Percentiles rank a stretch among this genome's conserved stretches.
Conservation (phyloP, 306 rosid species). For the Hippophae gyantsensis region DNA sequence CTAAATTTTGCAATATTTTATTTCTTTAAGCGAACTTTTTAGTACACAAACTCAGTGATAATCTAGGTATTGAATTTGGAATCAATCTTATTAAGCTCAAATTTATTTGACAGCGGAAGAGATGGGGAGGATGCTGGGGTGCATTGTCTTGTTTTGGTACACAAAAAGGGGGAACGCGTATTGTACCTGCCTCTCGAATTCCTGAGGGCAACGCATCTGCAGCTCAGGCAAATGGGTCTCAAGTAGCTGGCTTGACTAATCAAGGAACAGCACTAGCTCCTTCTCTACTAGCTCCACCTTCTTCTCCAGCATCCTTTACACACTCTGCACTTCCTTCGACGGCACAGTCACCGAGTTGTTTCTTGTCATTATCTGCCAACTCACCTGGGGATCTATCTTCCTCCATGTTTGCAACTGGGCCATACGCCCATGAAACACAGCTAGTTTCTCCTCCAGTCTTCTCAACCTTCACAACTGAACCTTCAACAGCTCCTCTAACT, state of each 20-base stretch:
- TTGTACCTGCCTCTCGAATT: slow-evolving; percentile 81
- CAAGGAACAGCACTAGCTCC: slow-evolving; percentile 61
- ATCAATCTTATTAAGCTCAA: slow-evolving; percentile 8
- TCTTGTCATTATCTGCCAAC: slow-evolving; percentile 77
- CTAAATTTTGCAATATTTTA: too few species aligned
- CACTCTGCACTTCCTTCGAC: slow-evolving; percentile 94
- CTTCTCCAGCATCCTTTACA: slow-evolving; percentile 93
- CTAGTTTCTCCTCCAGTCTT: slow-evolving; percentile 94
- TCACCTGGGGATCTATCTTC: slow-evolving; percentile 97
- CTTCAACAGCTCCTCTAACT: slow-evolving; percentile 94
- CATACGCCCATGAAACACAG: slow-evolving; percentile 91
- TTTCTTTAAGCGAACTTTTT: too few species aligned
- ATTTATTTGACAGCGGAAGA: slow-evolving; percentile 60
- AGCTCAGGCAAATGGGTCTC: slow-evolving; percentile 79
- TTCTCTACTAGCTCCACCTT: slow-evolving; percentile 81
- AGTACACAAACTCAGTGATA: too few species aligned
- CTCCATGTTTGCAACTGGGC: slow-evolving; percentile 86
- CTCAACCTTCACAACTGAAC: slow-evolving; percentile 96
- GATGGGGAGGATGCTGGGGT: slow-evolving; percentile 97
- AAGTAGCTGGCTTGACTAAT: slow-evolving; percentile 47
- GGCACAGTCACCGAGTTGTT: slow-evolving; percentile 81
- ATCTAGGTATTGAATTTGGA: neutral
- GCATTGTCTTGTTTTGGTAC: slow-evolving; percentile 81
- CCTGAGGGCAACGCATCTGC: slow-evolving; percentile 62
- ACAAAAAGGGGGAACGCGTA: slow-evolving; percentile 91